phyloP scores from a whole-genome alignment of 2,329 filamentous ascomycete genomes.

The Ceratocystis cacaofunesta region DNA sequence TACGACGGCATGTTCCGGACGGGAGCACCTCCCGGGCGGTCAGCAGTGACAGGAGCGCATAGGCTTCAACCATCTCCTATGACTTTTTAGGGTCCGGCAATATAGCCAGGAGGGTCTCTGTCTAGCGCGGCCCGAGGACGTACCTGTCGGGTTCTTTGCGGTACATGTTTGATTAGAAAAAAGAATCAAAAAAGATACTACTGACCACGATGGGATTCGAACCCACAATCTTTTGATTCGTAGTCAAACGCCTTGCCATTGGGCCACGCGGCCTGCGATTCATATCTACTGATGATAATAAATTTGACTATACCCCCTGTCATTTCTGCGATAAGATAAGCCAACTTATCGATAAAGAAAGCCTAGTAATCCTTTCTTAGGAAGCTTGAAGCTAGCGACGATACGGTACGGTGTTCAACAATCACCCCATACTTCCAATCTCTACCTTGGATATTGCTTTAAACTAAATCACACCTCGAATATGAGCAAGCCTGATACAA shows the following conservation, averaged over 20 bases:
- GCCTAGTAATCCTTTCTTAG: neutral
- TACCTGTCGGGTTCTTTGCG: too few species aligned
- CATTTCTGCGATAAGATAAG: neutral
- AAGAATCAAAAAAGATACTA: neutral
- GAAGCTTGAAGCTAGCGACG: neutral
- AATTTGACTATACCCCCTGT: neutral
- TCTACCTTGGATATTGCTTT: neutral
- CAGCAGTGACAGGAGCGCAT: too few species aligned
- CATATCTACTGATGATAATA: accelerated
- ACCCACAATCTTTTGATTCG: slow-evolving; percentile 18
- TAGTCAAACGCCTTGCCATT: slow-evolving; percentile 18
- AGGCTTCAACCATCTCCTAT: too few species aligned
- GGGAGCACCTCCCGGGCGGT: too few species aligned
- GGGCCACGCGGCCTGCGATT: slow-evolving; percentile 14
- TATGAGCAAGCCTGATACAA: slow-evolving; percentile 30
- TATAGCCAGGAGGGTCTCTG: too few species aligned
- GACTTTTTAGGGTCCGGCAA: too few species aligned
- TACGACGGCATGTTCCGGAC: too few species aligned
- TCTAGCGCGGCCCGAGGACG: too few species aligned
- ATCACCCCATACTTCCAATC: neutral
- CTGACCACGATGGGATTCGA: slow-evolving; percentile 17
- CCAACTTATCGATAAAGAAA: slow-evolving; percentile 10
- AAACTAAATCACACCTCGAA: neutral
- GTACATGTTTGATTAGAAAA: neutral
- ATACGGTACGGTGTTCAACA: neutral